Evolutionary conservation across 257 asterid genomes (phyloP), one percentile per base, ranked within the genome.

Genomic region (Scutellaria baicalensis): DNA sequence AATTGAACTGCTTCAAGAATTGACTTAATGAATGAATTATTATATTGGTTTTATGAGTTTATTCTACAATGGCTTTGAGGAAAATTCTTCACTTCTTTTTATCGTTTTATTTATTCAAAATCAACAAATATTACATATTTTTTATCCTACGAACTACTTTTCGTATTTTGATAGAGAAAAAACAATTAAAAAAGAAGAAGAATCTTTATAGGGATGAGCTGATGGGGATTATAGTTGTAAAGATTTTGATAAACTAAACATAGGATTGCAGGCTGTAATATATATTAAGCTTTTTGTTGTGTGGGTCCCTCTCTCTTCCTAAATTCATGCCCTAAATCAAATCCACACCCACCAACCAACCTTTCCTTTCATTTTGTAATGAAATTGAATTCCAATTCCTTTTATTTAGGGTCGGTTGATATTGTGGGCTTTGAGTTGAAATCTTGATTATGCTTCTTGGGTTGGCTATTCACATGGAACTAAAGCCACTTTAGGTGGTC

Each of bases 191-290:
- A 12, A 33, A 31, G 0, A 74, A 66, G 35, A 21, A 8, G 56
- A 42, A 70, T n/a, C 60, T 67, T 6, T 64, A 18, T 20, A 75
- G 66, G 73, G 51, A 66, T 59, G 79, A 68, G 74, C 36, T 12
- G 16, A 83, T 88, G 80, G 88, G 84, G 83, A 81, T 81, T 82
- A 51, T 76, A 76, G 87, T 75, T 83, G 87, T 75, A 84, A 85
- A 85, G 86, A 21, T 70, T 14, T 5, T 61, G 61, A 66, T 70
- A 42, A 70, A 62, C 82, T 70, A 42, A 70, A 62, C 82, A 70
- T 49, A 68, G 77, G 70, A 67, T 40, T 33, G 75, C 39, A 71
- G 76, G 76, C 50, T 68, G 63, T 38, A 57, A 27, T 31, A 66
- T 49, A 27, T 31, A 66, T 49, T 71, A 35, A 39, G n/a, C 61